Conservation (phyloP, 2,329 filamentous ascomycete species). For the Scytalidium lignicola region DNA sequence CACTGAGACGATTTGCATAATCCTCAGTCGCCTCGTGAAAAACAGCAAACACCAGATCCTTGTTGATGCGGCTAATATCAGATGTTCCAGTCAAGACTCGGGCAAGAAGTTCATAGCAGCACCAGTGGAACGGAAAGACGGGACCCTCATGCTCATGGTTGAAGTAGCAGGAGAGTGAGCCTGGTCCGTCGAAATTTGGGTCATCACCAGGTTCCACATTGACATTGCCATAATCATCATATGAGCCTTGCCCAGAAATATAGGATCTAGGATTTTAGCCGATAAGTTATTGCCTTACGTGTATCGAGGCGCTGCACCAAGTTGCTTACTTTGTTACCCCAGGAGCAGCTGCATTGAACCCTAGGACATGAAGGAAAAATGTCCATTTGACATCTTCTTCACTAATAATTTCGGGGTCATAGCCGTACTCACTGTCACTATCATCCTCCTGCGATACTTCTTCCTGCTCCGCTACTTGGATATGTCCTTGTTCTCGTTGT, state of each 20-base stretch:
- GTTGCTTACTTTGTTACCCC: slow-evolving; percentile 3
- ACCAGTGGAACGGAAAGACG: slow-evolving; percentile 9
- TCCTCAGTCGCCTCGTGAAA: background rate
- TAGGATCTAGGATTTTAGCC: background rate
- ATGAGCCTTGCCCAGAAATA: slow-evolving; percentile 2
- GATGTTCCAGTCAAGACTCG: slow-evolving; percentile 2
- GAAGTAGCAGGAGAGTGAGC: background rate
- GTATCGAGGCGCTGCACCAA: background rate
- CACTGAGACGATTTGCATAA: background rate
- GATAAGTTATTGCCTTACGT: background rate
- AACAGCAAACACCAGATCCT: background rate
- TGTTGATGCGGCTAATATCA: background rate
- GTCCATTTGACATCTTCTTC: slow-evolving; percentile 1
- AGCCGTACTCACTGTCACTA: background rate
- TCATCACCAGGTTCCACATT: slow-evolving; percentile 3
- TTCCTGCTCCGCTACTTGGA: background rate
- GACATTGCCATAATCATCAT: slow-evolving; percentile 1
- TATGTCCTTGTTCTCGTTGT: background rate
- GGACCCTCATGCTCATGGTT: background rate
- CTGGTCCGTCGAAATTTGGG: background rate
- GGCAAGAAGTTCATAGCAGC: slow-evolving; percentile 3
- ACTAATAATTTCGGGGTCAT: slow-evolving; percentile 2
- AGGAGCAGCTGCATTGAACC: background rate
- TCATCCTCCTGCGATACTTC: background rate
- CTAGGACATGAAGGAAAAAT: slow-evolving; percentile 1